These are phyloP conservation scores for Hanseniaspora clermontiae DNA, from an alignment of 805 yeast genomes.

Conservation along the genomic window DNA sequence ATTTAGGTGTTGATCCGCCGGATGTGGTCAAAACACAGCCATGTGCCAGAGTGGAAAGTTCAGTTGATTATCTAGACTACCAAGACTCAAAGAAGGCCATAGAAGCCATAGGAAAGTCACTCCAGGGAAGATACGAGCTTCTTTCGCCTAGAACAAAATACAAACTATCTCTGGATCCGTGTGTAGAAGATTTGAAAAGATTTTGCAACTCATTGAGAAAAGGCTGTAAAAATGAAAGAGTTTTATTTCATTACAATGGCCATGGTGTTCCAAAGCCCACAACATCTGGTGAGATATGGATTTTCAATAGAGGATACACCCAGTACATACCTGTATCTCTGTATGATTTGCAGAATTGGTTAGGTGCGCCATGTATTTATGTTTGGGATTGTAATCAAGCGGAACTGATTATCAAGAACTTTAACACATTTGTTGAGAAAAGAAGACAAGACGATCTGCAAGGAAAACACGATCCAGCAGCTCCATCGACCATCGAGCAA, in stretches of 20 bases:
- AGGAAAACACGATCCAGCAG: constrained; percentile 32
- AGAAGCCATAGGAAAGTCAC: constrained; percentile 75
- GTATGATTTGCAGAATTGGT: constrained; percentile 92
- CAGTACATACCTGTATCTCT: constrained; percentile 93
- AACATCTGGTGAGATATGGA: constrained; percentile 94
- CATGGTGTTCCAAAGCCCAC: constrained; percentile 99
- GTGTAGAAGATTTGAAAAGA: constrained; percentile 87
- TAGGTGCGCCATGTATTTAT: constrained; percentile 93
- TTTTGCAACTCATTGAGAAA: constrained; percentile 80
- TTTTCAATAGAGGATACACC: constrained; percentile 90
- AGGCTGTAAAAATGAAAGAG: constrained; percentile 85
- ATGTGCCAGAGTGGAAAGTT: constrained; percentile 81
- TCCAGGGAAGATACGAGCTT: constrained; percentile 82
- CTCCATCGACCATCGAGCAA: constrained; percentile 34
- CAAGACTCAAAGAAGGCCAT: constrained; percentile 82
- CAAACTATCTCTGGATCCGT: constrained; percentile 85
- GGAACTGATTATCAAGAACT: constrained; percentile 81
- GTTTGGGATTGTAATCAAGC: constrained; percentile 93
- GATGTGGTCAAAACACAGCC: constrained; percentile 88
- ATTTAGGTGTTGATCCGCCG: constrained; percentile 94
- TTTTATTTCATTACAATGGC: constrained; percentile 89
- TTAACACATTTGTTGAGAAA: constrained; percentile 78
- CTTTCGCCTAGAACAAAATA: constrained; percentile 76
- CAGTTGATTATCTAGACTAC: constrained; percentile 77
- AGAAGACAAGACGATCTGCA: constrained; percentile 77